Percentiles rank a stretch among this genome's conserved stretches.
phyloP scores from a whole-genome alignment of 108 stramenopile species.

The Hondaea fermentalgiana region DNA sequence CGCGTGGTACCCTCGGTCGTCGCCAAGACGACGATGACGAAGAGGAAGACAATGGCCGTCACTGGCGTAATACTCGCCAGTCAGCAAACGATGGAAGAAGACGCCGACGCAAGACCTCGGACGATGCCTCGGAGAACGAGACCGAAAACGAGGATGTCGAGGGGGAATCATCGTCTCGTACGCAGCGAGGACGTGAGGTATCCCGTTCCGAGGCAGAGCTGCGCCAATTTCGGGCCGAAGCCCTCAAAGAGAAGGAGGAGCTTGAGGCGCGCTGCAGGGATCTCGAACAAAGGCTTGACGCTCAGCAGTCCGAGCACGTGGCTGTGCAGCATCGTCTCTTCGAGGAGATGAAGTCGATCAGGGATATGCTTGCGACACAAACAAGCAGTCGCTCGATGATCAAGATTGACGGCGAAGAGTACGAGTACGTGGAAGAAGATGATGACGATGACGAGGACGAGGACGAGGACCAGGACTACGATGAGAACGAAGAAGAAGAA shows the following conservation, averaged over 20 bases:
- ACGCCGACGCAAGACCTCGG: too few species aligned
- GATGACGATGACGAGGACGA: background rate
- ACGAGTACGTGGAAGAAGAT: background rate
- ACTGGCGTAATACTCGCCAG: too few species aligned
- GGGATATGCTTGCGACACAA: background rate
- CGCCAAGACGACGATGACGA: too few species aligned
- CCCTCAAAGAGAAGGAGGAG: background rate
- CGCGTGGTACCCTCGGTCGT: too few species aligned
- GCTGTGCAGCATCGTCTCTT: background rate
- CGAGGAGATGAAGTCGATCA: background rate
- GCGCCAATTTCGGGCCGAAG: background rate
- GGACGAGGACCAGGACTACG: background rate
- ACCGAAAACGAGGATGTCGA: too few species aligned
- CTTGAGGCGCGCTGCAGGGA: background rate
- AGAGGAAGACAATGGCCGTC: too few species aligned
- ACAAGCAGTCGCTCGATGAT: background rate
- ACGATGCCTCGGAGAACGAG: too few species aligned
- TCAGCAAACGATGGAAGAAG: too few species aligned
- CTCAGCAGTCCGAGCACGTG: background rate
- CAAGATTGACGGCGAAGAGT: background rate
- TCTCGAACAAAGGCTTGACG: background rate
- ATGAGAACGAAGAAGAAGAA: background rate
- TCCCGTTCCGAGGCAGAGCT: background rate
- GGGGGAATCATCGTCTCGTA: too few species aligned
- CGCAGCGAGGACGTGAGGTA: too few species aligned